phyloP scores from a whole-genome alignment of 2,329 filamentous ascomycete species.

The Nemania sp. region DNA sequence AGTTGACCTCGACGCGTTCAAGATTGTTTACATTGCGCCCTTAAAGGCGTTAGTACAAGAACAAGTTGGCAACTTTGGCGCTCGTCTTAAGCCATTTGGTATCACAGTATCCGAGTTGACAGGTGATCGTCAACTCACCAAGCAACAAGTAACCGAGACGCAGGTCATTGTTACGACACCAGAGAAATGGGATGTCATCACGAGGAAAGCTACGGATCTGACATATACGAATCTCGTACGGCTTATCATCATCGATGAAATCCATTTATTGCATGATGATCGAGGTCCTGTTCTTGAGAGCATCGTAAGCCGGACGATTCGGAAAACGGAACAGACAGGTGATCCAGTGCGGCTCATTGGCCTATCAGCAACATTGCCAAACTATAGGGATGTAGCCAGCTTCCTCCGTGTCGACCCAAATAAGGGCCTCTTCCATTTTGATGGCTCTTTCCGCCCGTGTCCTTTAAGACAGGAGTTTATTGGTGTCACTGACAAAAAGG shows the following conservation, averaged over 20 bases:
- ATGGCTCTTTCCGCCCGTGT: slow-evolving; percentile 90
- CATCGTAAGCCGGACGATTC: slow-evolving; percentile 92
- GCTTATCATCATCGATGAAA: slow-evolving; percentile 95
- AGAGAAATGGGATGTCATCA: slow-evolving; percentile 99
- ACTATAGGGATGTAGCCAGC: slow-evolving; percentile 93
- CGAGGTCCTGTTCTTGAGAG: slow-evolving; percentile 96
- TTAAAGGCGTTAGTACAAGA: slow-evolving; percentile 96
- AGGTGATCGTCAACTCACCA: slow-evolving; percentile 95
- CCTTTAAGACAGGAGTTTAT: slow-evolving; percentile 96
- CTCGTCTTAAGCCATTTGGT: slow-evolving; percentile 85
- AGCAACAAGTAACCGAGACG: slow-evolving; percentile 96
- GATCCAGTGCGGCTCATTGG: slow-evolving; percentile 91
- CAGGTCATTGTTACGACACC: slow-evolving; percentile 98
- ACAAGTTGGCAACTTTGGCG: slow-evolving; percentile 96
- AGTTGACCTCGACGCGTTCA: slow-evolving; percentile 94
- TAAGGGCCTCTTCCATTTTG: slow-evolving; percentile 94
- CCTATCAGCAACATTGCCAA: slow-evolving; percentile 91
- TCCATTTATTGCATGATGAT: slow-evolving; percentile 95
- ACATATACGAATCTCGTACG: slow-evolving; percentile 98
- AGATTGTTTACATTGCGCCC: slow-evolving; percentile 97
- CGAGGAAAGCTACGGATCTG: slow-evolving; percentile 92
- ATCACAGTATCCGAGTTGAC: slow-evolving; percentile 95
- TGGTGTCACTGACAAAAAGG: slow-evolving; percentile 95
- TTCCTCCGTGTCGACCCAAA: slow-evolving; percentile 87
- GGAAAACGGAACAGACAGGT: slow-evolving; percentile 90